These are phyloP conservation scores for Prunus mira DNA, from an alignment of 306 rosid genomes.

Conservation along the genomic window DNA sequence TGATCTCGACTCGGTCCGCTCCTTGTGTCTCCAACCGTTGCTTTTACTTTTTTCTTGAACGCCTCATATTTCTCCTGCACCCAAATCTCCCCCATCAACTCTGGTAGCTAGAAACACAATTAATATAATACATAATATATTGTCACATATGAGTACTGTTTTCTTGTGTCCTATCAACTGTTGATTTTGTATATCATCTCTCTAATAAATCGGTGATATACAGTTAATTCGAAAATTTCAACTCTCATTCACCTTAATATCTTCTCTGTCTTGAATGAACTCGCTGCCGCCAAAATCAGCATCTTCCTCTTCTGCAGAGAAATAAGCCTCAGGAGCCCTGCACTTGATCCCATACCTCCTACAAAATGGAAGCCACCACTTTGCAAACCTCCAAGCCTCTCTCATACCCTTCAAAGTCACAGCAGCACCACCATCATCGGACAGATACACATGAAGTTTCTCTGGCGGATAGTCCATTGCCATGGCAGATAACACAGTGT, in stretches of 20 bases:
- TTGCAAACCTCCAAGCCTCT: constrained; percentile 52
- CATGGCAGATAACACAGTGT: constrained; percentile 69
- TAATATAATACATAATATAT: too few relatives aligned
- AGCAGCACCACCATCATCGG: constrained; percentile 65
- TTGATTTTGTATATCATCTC: background rate
- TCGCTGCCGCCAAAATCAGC: constrained; percentile 21
- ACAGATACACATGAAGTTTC: constrained; percentile 68
- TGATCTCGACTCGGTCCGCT: constrained; percentile 32
- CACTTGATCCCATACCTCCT: constrained; percentile 32
- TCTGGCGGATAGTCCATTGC: constrained; percentile 64
- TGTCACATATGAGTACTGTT: too few relatives aligned
- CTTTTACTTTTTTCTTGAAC: constrained; percentile 29
- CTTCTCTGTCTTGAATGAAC: constrained; percentile 31
- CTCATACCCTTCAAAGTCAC: constrained; percentile 46
- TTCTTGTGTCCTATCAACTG: background rate
- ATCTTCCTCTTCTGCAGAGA: constrained; percentile 31
- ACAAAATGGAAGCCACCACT: constrained; percentile 69
- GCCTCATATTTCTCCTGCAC: constrained; percentile 48
- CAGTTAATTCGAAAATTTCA: background rate
- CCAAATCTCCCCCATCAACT: background rate
- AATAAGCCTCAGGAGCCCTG: constrained; percentile 62
- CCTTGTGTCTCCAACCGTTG: constrained; percentile 14
- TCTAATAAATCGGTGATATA: too few relatives aligned
- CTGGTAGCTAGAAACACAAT: too few relatives aligned
- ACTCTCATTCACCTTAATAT: constrained; percentile 29